Conservation (phyloP, 129 eudicot species). For the Artemisia argyi region DNA sequence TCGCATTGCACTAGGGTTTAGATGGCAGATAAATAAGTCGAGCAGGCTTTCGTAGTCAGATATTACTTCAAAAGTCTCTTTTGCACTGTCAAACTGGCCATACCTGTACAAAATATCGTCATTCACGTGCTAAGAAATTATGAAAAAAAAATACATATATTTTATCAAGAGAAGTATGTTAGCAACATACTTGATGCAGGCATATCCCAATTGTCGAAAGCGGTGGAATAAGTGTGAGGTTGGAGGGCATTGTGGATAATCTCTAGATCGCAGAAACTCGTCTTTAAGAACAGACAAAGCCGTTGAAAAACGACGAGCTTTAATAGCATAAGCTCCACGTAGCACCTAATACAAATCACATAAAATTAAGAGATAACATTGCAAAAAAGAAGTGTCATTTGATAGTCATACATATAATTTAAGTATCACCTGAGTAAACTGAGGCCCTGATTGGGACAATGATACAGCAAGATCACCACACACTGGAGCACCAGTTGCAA, state of each 20-base stretch:
- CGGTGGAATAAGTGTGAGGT: constrained; percentile 95
- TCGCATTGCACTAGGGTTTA: constrained; percentile 98
- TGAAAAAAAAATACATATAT: neutral
- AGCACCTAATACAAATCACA: constrained; percentile 46
- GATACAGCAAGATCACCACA: constrained; percentile 99
- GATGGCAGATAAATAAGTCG: constrained; percentile 93
- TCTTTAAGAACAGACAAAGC: constrained; percentile 95
- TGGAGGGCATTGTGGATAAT: constrained; percentile 98
- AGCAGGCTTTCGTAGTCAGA: constrained; percentile 91
- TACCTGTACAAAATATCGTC: constrained; percentile 51
- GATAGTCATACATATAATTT: constrained; percentile 1
- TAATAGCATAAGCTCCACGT: constrained; percentile 89
- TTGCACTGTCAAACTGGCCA: constrained; percentile 97
- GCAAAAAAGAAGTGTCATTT: constrained; percentile 4
- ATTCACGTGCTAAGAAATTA: constrained; percentile 7
- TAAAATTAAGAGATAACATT: neutral
- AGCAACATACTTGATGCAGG: constrained; percentile 80
- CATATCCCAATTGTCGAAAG: constrained; percentile 92
- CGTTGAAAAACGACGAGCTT: constrained; percentile 94
- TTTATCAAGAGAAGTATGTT: neutral
- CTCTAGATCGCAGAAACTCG: constrained; percentile 96
- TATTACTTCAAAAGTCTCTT: constrained; percentile 96
- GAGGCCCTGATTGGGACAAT: constrained; percentile 96
- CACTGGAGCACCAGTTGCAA: constrained; percentile 92
- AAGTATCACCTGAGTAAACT: constrained; percentile 80